Evolutionary conservation across 2,329 filamentous ascomycete species (phyloP), one percentile per base, ranked within the genome.

Genomic region (Claviceps africana): DNA sequence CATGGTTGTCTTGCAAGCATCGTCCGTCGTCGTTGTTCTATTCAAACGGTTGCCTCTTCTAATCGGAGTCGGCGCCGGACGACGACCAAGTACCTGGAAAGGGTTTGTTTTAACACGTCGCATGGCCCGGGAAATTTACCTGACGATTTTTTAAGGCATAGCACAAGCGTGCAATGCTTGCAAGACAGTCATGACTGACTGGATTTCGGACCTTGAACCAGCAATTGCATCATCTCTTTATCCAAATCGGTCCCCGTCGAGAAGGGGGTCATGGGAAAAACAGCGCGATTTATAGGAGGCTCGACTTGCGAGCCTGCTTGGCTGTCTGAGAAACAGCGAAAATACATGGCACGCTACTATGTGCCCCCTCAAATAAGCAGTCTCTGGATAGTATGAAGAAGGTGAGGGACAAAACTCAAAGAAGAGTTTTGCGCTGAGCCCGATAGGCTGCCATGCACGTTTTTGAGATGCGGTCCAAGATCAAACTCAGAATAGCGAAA

Each of bases 391-490:
- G 8, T 22, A 39, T 30, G 43, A n/a, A 6, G 4, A 45, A 30
- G 22, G n/a, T 30, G 43, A 25, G n/a, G 30, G 17, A 28, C 7
- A 17, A 30, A 45, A 2, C 15, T 28, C 10, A 45, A 21, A 30
- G 19, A 43, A 22, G 11, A 13, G 15, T 22, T 43, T n/a, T 13
- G 31, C 13, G 10, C 10, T 13, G 31, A 13, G 11, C 31, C 31
- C 31, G 31, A 35, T 35, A 11, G 31, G 11, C 10, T 13, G 31
- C 31, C 31, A 35, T 35, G 31, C 31, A 11, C 31, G 28, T 45
- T 33, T 15, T 40, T 44, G 31, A 45, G 47, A 42, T 48, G 39
- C 46, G 33, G 48, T 53, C 45, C 48, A 43, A 52, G 51, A 55
- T 55, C 49, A 40, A 40, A 46, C 40, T 43, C 31, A 33, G 44